Evolutionary conservation across 2,329 filamentous ascomycete species (phyloP), one percentile per base, ranked within the genome.

Genomic region (Xylariaceae sp.): DNA sequence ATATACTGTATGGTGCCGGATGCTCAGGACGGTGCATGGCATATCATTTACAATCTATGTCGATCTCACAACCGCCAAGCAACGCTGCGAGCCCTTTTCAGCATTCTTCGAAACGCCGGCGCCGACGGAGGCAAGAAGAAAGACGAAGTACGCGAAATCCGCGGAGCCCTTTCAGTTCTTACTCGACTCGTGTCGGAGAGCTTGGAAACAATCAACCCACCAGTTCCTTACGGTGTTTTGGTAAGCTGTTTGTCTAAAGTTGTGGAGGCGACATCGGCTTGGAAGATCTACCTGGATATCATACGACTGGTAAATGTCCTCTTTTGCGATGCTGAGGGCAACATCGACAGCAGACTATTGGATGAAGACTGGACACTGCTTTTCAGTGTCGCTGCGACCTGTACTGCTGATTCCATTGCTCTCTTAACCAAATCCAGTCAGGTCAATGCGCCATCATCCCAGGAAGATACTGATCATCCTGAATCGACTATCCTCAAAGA

Each of bases 61-160:
- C 85, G 80, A 67, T 91, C 88, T 1, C 88, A 91, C 69, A 84
- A 90, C 64, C 88, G 88, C 17, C 86, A 89, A 63, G 83, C 82
- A 42, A 86, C 87, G 1, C 80, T 91, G 51, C 80, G 84, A 57
- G 81, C 87, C 23, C 73, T 90, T 18, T 76, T 90, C 37, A 82
- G 87, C 57, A 82, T 87, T 10, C 74, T 88, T 23, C 79, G 79
- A 48, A 78, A 79, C 56, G 76, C 81, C 44, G 73, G 77, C 1
- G 62, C 69, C 0, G 76, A 78, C 47, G 76, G 75, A n/a, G 71
- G 75, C 56, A 77, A 77, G 61, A 78, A 78, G 58, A 83, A 80
- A 58, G 79, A 83, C 54, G 73, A 76, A 15, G 77, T 78, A 50
- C 77, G 84, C 54, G 81, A 86, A 58, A 79, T 88, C 15, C 80